phyloP scores from a whole-genome alignment of 208 protist genomes.

The Trypanosoma conorhini region DNA sequence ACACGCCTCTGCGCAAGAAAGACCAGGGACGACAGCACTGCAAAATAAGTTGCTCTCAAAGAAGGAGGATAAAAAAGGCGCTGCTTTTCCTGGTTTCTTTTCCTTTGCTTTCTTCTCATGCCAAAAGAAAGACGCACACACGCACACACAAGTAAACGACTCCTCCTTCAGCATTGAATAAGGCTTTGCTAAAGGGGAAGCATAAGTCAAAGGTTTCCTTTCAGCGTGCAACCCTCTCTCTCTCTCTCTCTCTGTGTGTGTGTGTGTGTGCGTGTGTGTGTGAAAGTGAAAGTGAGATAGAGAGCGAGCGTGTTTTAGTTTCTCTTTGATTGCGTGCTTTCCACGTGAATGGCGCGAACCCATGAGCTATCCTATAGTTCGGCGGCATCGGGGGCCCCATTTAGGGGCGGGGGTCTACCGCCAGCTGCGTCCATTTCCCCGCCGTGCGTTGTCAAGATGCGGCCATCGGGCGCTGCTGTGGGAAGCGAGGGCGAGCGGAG shows the following conservation, averaged over 20 bases:
- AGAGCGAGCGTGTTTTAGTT: background rate
- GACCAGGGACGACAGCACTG: background rate
- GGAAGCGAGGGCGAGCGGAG: background rate
- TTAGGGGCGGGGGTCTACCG: background rate
- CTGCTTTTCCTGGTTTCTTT: background rate
- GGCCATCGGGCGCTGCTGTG: background rate
- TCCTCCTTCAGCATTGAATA: too few relatives aligned
- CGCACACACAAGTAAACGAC: too few relatives aligned
- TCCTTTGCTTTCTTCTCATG: too few relatives aligned
- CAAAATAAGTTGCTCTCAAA: background rate
- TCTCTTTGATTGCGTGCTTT: background rate
- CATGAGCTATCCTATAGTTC: background rate
- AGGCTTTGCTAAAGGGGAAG: background rate
- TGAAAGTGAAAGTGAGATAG: background rate
- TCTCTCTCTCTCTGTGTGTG: constrained; percentile 3
- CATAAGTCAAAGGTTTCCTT: too few relatives aligned
- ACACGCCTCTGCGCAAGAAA: background rate
- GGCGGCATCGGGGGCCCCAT: background rate
- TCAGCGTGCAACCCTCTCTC: background rate
- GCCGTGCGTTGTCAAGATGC: background rate
- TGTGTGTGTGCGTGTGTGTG: background rate
- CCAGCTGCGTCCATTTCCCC: background rate
- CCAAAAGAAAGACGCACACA: too few relatives aligned
- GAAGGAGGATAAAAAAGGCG: background rate
- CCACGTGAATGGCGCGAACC: background rate